Evolutionary conservation across 1,284 basidiomycete species (phyloP).

Genomic region (Xerocomus minutiporus): DNA sequence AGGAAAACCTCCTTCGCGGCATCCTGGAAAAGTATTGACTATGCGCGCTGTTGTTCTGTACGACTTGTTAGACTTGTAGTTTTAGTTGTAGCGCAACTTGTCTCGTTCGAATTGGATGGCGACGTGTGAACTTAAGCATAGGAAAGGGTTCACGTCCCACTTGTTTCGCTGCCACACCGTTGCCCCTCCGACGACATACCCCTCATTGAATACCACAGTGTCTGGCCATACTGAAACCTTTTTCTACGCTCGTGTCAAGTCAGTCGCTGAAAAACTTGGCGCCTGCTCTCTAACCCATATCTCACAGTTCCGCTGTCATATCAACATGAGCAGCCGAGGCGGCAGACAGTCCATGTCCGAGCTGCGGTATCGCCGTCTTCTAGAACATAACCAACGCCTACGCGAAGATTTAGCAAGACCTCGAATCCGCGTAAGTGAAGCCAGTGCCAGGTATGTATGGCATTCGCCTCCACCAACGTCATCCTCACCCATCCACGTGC

Average conservation of each 20-base stretch:
- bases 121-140: slow-evolving; percentile 25
- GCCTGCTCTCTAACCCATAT: slow-evolving; percentile 4
- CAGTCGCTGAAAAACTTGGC: not conserved
- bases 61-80: slow-evolving; percentile 7
- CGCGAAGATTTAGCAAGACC: slow-evolving; percentile 87
- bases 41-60: not conserved
- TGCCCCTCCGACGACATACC: slow-evolving; percentile 6
- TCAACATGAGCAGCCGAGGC: slow-evolving; percentile 54
- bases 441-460: slow-evolving; percentile 71
- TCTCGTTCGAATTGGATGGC: not conserved
- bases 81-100: slow-evolving; percentile 1
- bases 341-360: slow-evolving; percentile 90
- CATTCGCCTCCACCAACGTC: slow-evolving; percentile 1
- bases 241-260: slow-evolving; percentile 6
- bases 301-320: slow-evolving; percentile 4
- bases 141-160: slow-evolving; percentile 7
- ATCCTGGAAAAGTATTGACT: slow-evolving; percentile 33
- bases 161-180: slow-evolving; percentile 15
- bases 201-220: not conserved
- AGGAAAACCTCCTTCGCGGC: slow-evolving; percentile 33
- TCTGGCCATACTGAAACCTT: slow-evolving; percentile 2
- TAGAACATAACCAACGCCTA: slow-evolving; percentile 90
- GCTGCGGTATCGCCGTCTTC: slow-evolving; percentile 88
- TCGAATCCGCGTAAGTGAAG: slow-evolving; percentile 86
- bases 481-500: slow-evolving; percentile 9